Evolutionary conservation across 345 rosid species (phyloP), one percentile per base, ranked within the genome.

Genomic region (Microcos paniculata): DNA sequence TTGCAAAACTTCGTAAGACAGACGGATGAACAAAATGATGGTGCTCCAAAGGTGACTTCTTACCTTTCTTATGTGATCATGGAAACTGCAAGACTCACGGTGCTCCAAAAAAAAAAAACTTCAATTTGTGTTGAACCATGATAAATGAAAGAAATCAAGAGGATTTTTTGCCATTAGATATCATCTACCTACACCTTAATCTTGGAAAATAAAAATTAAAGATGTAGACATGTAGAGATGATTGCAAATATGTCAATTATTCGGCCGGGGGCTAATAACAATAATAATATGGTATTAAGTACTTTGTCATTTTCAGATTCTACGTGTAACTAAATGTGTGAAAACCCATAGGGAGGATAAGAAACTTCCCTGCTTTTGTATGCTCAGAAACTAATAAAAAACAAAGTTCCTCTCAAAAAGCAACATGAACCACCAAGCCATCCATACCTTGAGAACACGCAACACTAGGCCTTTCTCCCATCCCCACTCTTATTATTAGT

Each of bases 361-460:
- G 86, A 83, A 82, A 88, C 84, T 87, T 87, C 88, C 71, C 87
- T 83, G 84, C 88, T 82, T 79, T 85, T 77, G 89, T 85, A 86
- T 80, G 86, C 81, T 80, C 79, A 67, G 69, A 85, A 77, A 86
- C 83, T 76, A 80, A 72, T 85, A 83, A 81, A 82, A 73, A 76
- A 51, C 72, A 76, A 66, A 74, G 78, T 26, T 67, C 82, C 73
- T 31, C 72, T 33, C 77, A 51, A 78, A 75, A 82, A 77, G 73
- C 74, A 58, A 45, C 15, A 82, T 74, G 83, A 79, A 76, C 82
- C 88, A 70, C 57, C 24, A 10, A 49, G 53, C 85, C 85, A 77
- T 57, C 88, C 88, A 76, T 43, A 51, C 76, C 77, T 82, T 70
- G 68, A 71, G 68, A 42, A 74, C 90, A 75, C 86, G 81, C 87